Evolutionary conservation across 306 rosid species (phyloP).

Genomic region (Vigna trinervia): DNA sequence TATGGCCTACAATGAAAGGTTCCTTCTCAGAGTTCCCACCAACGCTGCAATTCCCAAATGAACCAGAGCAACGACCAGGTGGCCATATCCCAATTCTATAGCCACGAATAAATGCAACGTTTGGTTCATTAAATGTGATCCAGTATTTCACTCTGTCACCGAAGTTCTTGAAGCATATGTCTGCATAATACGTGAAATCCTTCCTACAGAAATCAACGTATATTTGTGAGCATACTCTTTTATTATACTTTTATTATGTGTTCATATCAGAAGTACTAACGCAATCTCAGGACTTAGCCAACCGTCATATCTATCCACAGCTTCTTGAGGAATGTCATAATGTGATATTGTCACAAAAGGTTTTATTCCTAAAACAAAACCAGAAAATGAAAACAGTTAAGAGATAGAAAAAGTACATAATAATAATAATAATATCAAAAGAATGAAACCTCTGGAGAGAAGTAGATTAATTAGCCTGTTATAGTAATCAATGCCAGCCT

Average conservation of each 20-base stretch:
- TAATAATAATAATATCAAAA: neutral
- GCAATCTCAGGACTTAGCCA: conserved; percentile 54
- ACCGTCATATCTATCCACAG: conserved; percentile 47
- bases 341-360: conserved; percentile 61
- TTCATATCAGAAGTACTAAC: conserved; percentile 36
- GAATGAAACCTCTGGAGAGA: conserved; percentile 49
- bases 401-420: neutral
- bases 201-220: conserved; percentile 37
- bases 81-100: conserved; percentile 50
- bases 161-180: conserved; percentile 57
- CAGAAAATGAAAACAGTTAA: neutral
- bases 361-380: conserved; percentile 38
- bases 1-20: conserved; percentile 72
- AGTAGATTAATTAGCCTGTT: conserved; percentile 56
- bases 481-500: conserved; percentile 59
- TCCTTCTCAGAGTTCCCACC: conserved; percentile 74
- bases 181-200: conserved; percentile 56
- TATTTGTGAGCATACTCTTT: neutral
- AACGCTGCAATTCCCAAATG: conserved; percentile 61
- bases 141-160: conserved; percentile 67
- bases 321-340: conserved; percentile 54
- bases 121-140: conserved; percentile 68
- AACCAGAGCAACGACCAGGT: conserved; percentile 48
- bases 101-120: conserved; percentile 34
- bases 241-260: neutral